Conservation (phyloP, 73 alveolate species). For the Urostyla sp. region DNA sequence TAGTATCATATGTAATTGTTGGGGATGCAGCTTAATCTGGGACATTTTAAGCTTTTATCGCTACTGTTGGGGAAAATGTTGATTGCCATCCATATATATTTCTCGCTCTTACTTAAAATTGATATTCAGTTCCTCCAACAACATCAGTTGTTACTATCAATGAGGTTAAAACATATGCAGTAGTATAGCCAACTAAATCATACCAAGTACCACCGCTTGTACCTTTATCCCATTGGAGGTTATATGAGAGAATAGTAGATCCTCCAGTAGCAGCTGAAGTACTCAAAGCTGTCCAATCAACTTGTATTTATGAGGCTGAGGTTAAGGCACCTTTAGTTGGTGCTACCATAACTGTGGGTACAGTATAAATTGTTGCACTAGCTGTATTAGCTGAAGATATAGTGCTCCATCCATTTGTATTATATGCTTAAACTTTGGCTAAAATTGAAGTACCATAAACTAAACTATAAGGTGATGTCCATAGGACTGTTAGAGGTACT, state of each 20-base stretch:
- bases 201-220: conserved; percentile 22
- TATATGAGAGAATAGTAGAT: conserved; percentile 42
- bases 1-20: neutral
- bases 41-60: conserved; percentile 16
- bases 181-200: conserved; percentile 37
- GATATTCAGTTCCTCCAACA: conserved; percentile 15
- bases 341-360: conserved; percentile 27
- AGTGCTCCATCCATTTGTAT: conserved; percentile 34
- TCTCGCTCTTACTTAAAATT: conserved; percentile 53
- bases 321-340: conserved; percentile 60
- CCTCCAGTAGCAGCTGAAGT: conserved; percentile 25
- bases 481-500: conserved; percentile 22
- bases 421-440: conserved; percentile 40
- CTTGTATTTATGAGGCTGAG: conserved; percentile 42
- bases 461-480: conserved; percentile 11
- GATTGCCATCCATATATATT: conserved; percentile 63
- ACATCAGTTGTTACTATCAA: conserved; percentile 49
- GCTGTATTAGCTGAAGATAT: conserved; percentile 19
- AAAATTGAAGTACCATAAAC: neutral
- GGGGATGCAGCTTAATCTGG: neutral
- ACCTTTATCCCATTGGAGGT: conserved; percentile 64
- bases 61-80: neutral
- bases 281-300: conserved; percentile 49
- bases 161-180: neutral
- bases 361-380: conserved; percentile 41